Conservation (phyloP, 2,329 filamentous ascomycete species). For the Apiospora pterosperma region DNA sequence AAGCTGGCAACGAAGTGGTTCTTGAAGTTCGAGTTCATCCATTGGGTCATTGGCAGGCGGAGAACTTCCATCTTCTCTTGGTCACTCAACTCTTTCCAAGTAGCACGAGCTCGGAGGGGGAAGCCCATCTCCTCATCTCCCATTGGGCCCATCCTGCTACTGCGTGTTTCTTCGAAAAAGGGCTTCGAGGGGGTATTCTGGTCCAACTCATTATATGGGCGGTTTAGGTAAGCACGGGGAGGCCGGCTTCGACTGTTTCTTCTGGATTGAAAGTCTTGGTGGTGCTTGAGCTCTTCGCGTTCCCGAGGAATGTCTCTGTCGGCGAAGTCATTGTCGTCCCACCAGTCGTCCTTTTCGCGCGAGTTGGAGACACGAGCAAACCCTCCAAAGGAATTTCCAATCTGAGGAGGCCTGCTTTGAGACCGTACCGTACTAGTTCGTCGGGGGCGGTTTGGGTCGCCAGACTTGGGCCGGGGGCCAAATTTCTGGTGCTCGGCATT, state of each 20-base stretch:
- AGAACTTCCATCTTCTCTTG: constrained; percentile 40
- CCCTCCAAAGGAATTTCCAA: background rate
- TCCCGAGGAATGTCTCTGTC: background rate
- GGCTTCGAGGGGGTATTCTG: background rate
- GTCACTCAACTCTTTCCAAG: constrained; percentile 35
- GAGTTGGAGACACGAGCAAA: background rate
- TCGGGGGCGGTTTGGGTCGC: background rate
- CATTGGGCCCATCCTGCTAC: background rate
- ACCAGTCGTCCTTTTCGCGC: background rate
- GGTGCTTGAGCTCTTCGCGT: background rate
- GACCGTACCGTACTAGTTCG: background rate
- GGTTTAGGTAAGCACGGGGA: background rate
- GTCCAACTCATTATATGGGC: background rate
- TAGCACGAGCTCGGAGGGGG: constrained; percentile 14
- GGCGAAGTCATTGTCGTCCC: background rate
- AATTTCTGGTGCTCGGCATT: background rate
- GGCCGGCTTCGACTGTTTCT: background rate
- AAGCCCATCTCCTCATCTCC: constrained; percentile 11
- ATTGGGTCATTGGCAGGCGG: constrained; percentile 40
- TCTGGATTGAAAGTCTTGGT: background rate
- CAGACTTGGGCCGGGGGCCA: background rate
- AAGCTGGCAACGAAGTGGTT: constrained; percentile 36
- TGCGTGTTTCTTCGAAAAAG: constrained; percentile 3
- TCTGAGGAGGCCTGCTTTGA: background rate
- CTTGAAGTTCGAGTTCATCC: constrained; percentile 45